Base-by-base conservation (phyloP, 2,329 filamentous ascomycete species). In the Fusarium sp. region DNA sequence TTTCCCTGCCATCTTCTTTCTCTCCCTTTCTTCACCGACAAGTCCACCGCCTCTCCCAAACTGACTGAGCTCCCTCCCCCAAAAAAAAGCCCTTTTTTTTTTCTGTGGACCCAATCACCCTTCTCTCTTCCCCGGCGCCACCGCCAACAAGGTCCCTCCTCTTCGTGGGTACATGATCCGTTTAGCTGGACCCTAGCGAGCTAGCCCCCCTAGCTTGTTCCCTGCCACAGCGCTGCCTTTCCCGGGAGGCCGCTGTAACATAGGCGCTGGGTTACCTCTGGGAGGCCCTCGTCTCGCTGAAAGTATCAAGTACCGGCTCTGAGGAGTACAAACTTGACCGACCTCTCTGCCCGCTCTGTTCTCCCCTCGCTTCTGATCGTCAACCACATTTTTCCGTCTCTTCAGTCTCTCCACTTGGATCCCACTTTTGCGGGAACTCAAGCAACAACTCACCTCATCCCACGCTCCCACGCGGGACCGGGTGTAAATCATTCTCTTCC, bases 31-130 rank as follows among this genome's bases (percentile, higher is more conserved):
- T 62, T 75, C 72, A 74, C 72, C 72, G 72, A 74, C 72, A 74
- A 72, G 66, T 74, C 72, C 72, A 74, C 72, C 72, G 72, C 72
- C 72, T 75, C 61, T n/a, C 55, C 24, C 29, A 61, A 61, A 49
- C 57, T 55, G 33, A 17, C 17, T 42, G 35, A 66, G 60, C 55
- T 72, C 58, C 61, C 40, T 49, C 61, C 49, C 33, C 62, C 49
- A 22, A 42, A 42, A 35, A 51, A 55, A 66, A 62, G 56, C 60
- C 62, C 58, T 66, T 64, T 62, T 74, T 72, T 42, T 27, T 46
- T 46, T 63, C 58, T 58, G 62, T 68, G 66, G 71, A 68, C 31
- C 67, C 58, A 49, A 35, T 56, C 36, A 22, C 33, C 36, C n/a
- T 56, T 46, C 40, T 61, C n/a, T 49, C 27, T 73, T 72, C 71